These are phyloP conservation scores for Raddia guianensis DNA, from an alignment of 176 grass and related monocot species.

Conservation along the genomic window DNA sequence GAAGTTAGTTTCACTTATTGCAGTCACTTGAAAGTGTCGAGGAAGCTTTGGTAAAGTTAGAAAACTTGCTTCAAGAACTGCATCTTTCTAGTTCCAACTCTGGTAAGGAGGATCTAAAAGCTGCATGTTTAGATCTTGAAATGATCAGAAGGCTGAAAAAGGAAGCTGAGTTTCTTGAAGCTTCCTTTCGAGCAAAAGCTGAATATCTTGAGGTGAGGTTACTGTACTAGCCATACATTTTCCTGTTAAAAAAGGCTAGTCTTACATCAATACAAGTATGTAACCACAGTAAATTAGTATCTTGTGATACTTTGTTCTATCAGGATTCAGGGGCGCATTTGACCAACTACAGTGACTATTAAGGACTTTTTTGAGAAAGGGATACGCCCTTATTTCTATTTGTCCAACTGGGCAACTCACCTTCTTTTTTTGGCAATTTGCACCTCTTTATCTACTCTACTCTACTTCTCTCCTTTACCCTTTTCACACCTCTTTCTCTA, in stretches of 20 bases:
- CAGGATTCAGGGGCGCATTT: conserved; percentile 16
- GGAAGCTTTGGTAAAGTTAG: conserved; percentile 91
- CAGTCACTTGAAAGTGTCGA: conserved; percentile 98
- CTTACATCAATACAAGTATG: conserved; percentile 21
- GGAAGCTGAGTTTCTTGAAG: conserved; percentile 98
- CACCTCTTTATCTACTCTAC: too few species aligned
- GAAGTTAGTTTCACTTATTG: conserved; percentile 43
- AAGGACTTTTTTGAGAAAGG: not conserved
- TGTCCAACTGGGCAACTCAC: too few species aligned
- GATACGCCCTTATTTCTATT: too few species aligned
- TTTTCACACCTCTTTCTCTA: too few species aligned
- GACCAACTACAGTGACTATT: not conserved
- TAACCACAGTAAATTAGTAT: not conserved
- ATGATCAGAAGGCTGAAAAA: conserved; percentile 97
- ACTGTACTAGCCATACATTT: conserved; percentile 28
- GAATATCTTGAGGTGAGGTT: conserved; percentile 63
- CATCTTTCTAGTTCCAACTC: conserved; percentile 80
- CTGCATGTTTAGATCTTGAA: conserved; percentile 98
- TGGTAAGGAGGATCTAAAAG: conserved; percentile 86
- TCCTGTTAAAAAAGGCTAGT: conserved; percentile 7
- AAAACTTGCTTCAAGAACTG: conserved; percentile 92
- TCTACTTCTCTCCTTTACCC: too few species aligned
- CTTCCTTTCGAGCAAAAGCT: conserved; percentile 91
- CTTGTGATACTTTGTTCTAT: conserved; percentile 1
- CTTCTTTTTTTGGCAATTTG: too few species aligned